Base-by-base conservation (phyloP, 371 early-diverging fungal species). In the Aphelidium insulamus region DNA sequence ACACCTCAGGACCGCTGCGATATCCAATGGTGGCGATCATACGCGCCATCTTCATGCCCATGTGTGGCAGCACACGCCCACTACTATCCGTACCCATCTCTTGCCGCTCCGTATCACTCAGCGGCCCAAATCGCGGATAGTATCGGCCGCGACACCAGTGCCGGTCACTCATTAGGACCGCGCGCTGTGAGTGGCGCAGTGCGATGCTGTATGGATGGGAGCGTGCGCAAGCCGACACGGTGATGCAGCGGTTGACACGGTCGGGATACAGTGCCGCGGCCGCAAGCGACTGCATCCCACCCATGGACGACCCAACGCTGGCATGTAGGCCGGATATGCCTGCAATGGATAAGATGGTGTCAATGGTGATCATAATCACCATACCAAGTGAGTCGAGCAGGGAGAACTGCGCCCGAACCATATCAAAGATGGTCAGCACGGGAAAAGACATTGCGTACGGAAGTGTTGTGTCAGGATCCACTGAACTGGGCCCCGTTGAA, bases 141-240 rank as follows among this genome's bases (percentile, higher is more conserved):
- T n/a, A n/a, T n/a, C n/a, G n/a, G n/a, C n/a, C n/a, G n/a, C n/a
- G n/a, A n/a, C n/a, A n/a, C n/a, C n/a, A n/a, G n/a, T n/a, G n/a
- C n/a, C n/a, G n/a, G n/a, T n/a, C n/a, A n/a, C n/a, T n/a, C n/a
- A n/a, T n/a, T n/a, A n/a, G n/a, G n/a, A n/a, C n/a, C n/a, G n/a
- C 83, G 21, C 88, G 59, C 48, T 88, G 88, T 2, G 79, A 77
- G 45, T 78, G 77, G 32, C 94, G 61, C 35, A 88, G 48, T 2
- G 90, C 91, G 31, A 92, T 88, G 16, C 84, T 80, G 45, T 85
- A 88, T 3, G 94, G 94, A 49, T 92, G 94, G 3, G 88, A 84
- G 12, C 85, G 59, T 2, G 87, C 86, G 40, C 87, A 86, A 7
- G 83, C 81, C 10, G 84, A 83, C 36, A 92, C 86, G 22, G 68